Evolutionary conservation across 2,329 filamentous ascomycete genomes (phyloP).

Genomic region (Fusarium udum): DNA sequence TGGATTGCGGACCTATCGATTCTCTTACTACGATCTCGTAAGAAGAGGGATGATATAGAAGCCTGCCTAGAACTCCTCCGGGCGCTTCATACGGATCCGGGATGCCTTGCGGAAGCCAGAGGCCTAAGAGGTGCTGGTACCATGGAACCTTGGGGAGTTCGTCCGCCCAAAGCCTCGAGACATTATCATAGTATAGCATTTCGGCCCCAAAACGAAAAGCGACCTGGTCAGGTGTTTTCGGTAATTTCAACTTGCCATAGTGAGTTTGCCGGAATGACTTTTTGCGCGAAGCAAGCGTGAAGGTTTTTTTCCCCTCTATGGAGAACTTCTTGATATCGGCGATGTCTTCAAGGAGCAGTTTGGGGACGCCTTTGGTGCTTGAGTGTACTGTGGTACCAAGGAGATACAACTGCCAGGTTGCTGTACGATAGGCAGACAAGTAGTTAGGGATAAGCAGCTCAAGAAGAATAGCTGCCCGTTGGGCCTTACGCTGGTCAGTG

Average conservation of each 20-base stretch:
- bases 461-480: conserved; percentile 58
- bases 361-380: not conserved
- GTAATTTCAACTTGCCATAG: conserved; percentile 28
- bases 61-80: not conserved
- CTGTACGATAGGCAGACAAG: conserved; percentile 47
- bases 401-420: conserved; percentile 22
- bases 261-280: conserved; percentile 45
- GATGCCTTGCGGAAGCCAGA: conserved; percentile 38
- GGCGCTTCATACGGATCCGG: conserved; percentile 16
- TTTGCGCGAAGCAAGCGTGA: conserved; percentile 38
- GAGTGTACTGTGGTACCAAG: not conserved
- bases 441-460: conserved; percentile 57
- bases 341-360: not conserved
- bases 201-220: conserved; percentile 24
- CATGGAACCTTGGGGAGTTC: conserved; percentile 2
- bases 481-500: not conserved
- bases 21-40: conserved; percentile 64
- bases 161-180: conserved; percentile 18
- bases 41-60: conserved; percentile 57
- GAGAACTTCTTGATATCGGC: not conserved
- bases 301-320: rapidly evolving
- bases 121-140: conserved; percentile 30
- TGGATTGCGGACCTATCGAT: conserved; percentile 54
- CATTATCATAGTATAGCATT: conserved; percentile 31
- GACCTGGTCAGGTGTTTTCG: conserved; percentile 19